Evolutionary conservation across 495 filamentous ascomycete species (phyloP), one percentile per base, ranked within the genome.

Genomic region (Echria macrotheca): DNA sequence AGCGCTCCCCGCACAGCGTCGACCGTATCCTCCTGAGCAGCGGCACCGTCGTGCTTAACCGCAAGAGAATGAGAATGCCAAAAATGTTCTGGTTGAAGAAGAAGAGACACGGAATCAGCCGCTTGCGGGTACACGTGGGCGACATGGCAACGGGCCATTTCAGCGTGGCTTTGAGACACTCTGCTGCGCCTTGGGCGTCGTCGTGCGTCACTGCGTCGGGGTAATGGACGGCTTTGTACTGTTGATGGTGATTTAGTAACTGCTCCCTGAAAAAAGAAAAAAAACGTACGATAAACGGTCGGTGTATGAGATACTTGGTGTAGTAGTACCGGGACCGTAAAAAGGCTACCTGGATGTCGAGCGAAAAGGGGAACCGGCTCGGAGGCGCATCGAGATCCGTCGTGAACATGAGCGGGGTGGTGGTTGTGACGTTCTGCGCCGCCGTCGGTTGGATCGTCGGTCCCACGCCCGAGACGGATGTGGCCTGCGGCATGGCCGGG

Each of bases 181-280:
- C 68, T 14, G 71, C 74, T 17, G 67, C 71, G 36, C 71, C 75
- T 12, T 70, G 53, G 5, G 68, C 67, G 57, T 83, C 79, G 22
- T 76, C 72, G 15, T 70, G 57, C 6, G 69, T 76, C 64, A 80
- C 69, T 40, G 69, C 57, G 31, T 79, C 69, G 1, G 79, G 74
- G 50, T 71, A 71, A 57, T 81, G 77, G 23, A 83, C 59, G 1
- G 76, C 79, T 54, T 83, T 83, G 70, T 79, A 83, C n/a, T n/a
- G n/a, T n/a, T n/a, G n/a, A n/a, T n/a, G n/a, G n/a, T n/a, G n/a
- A n/a, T n/a, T n/a, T n/a, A n/a, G n/a, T n/a, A n/a, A n/a, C n/a
- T n/a, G n/a, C n/a, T n/a, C n/a, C n/a, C n/a, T n/a, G n/a, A n/a
- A n/a, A n/a, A n/a, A n/a, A n/a, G n/a, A n/a, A n/a, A n/a, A n/a